These are phyloP conservation scores for Dovyalis caffra DNA, from an alignment of 345 rosid species.

Conservation along the genomic window DNA sequence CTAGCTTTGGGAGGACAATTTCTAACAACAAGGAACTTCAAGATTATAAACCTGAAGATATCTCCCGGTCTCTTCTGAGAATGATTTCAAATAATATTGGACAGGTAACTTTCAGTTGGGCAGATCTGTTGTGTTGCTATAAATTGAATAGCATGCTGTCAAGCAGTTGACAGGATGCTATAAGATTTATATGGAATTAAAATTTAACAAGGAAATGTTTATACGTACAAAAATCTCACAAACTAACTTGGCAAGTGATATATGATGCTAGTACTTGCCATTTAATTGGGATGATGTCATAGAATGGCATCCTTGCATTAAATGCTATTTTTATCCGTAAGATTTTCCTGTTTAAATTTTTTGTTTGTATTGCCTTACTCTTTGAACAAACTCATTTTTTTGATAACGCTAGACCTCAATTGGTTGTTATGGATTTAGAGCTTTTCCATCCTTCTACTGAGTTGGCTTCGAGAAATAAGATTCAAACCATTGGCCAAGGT, in stretches of 20 bases:
- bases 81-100: constrained; percentile 99
- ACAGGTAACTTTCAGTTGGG: constrained; percentile 50
- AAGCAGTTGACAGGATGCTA: not conserved
- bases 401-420: not conserved
- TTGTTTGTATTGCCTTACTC: not conserved
- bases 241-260: not conserved
- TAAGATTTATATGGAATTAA: not conserved
- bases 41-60: constrained; percentile 95
- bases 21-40: constrained; percentile 89
- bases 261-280: not conserved
- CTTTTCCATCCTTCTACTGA: not conserved
- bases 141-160: constrained; percentile 30
- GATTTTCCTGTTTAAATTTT: not conserved
- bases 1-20: constrained; percentile 95
- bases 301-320: not conserved
- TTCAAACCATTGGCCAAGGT: not conserved
- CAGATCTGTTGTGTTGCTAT: not conserved
- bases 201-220: not conserved
- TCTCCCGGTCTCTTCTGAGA: constrained; percentile 89
- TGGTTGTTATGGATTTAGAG: not conserved
- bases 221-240: not conserved
- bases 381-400: not conserved
- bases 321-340: not conserved
- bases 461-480: not conserved
- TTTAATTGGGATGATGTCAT: not conserved